These are phyloP conservation scores for Schizosaccharomyces cryophilus DNA, from an alignment of 805 yeast genomes.

Conservation along the genomic window DNA sequence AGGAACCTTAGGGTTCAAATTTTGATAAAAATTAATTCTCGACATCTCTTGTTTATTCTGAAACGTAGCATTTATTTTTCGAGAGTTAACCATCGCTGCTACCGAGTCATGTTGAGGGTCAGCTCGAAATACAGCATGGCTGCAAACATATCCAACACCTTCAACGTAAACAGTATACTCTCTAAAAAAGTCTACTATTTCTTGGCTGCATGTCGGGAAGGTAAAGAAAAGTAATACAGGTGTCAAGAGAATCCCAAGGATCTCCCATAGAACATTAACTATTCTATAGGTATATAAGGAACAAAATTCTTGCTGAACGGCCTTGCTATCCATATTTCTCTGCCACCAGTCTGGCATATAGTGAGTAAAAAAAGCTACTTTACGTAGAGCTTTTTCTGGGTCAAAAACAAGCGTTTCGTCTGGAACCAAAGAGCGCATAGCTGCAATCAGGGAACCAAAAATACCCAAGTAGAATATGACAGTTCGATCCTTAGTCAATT, in stretches of 20 bases:
- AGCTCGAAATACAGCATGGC: slow-evolving; percentile 66
- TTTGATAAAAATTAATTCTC: neutral
- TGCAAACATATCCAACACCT: slow-evolving; percentile 84
- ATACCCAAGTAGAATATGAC: slow-evolving; percentile 71
- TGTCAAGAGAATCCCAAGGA: slow-evolving; percentile 56
- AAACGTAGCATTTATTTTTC: neutral
- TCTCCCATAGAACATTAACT: slow-evolving; percentile 45
- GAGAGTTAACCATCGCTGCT: neutral
- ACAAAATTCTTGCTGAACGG: slow-evolving; percentile 64
- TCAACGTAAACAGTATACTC: slow-evolving; percentile 78
- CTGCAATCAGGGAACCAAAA: slow-evolving; percentile 71
- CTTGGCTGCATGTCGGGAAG: slow-evolving; percentile 45
- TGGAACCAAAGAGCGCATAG: slow-evolving; percentile 46
- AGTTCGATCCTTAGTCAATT: slow-evolving; percentile 55
- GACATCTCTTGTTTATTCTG: neutral
- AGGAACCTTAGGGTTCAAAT: neutral
- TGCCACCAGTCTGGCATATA: slow-evolving; percentile 76
- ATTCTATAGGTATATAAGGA: slow-evolving; percentile 51
- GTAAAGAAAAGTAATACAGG: slow-evolving; percentile 81
- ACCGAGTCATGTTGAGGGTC: neutral
- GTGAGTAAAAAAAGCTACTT: slow-evolving; percentile 71
- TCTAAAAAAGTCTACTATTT: slow-evolving; percentile 71
- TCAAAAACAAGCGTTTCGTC: slow-evolving; percentile 55
- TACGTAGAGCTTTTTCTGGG: slow-evolving; percentile 65
- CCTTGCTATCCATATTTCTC: slow-evolving; percentile 33